phyloP scores from a whole-genome alignment of 352 stramenopile genomes.

The Phytopythium aichiense region DNA sequence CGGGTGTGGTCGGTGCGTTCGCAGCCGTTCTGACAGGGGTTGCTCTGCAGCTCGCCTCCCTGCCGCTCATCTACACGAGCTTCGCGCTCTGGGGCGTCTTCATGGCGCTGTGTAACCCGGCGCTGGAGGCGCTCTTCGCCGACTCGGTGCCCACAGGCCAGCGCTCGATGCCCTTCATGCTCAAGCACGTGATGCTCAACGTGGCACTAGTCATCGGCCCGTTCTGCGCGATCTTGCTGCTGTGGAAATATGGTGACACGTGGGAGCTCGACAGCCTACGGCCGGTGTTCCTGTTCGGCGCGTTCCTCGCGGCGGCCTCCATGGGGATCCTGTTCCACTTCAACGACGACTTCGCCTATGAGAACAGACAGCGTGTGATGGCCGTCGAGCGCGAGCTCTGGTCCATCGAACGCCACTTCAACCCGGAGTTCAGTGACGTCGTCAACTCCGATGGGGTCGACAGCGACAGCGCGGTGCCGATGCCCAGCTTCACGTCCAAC shows the following conservation, averaged over 20 bases:
- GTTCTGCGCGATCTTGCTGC: constrained; percentile 58
- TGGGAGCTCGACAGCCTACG: constrained; percentile 68
- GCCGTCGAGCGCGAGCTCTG: constrained; percentile 52
- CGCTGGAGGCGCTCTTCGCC: constrained; percentile 78
- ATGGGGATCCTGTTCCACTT: constrained; percentile 73
- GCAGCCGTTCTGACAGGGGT: constrained; percentile 36
- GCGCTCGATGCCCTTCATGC: constrained; percentile 71
- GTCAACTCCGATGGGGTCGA: constrained; percentile 5
- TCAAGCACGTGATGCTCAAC: constrained; percentile 67
- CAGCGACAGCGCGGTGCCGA: constrained; percentile 3
- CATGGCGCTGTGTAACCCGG: constrained; percentile 64
- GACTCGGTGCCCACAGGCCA: constrained; percentile 72
- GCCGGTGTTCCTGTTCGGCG: constrained; percentile 63
- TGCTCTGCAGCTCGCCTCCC: constrained; percentile 35
- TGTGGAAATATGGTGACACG: constrained; percentile 61
- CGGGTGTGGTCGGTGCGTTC: constrained; percentile 32
- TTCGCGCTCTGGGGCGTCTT: constrained; percentile 84
- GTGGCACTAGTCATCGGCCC: constrained; percentile 45
- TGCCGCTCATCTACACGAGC: constrained; percentile 51
- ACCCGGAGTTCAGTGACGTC: constrained; percentile 44
- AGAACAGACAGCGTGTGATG: constrained; percentile 54
- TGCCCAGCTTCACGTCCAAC: neutral
- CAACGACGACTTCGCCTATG: constrained; percentile 71
- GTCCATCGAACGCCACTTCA: constrained; percentile 67
- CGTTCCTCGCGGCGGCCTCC: constrained; percentile 48